These are phyloP conservation scores for Cinnamomum chago DNA, from an alignment of 164 flowering plant species.

Conservation along the genomic window DNA sequence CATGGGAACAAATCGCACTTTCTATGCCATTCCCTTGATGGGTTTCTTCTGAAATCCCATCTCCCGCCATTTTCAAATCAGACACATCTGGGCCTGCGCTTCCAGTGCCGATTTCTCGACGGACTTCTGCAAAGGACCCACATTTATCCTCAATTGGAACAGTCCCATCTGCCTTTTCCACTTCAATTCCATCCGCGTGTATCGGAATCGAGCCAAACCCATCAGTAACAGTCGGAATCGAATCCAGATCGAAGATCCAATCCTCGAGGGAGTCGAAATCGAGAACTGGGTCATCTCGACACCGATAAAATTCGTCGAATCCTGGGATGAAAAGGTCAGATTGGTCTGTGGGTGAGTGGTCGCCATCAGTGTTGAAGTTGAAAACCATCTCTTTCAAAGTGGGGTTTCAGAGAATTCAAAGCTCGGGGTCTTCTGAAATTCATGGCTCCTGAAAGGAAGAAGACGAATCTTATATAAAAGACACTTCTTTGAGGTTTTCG, in stretches of 20 bases:
- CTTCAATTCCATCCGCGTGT: conserved; percentile 7
- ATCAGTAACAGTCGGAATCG: neutral
- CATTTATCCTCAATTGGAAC: neutral
- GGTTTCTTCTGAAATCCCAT: conserved; percentile 15
- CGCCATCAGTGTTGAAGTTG: neutral
- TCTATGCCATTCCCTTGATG: conserved; percentile 6
- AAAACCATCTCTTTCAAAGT: neutral
- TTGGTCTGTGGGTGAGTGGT: neutral
- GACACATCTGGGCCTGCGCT: conserved; percentile 8
- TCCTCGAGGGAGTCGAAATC: conserved; percentile 44
- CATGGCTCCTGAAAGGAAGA: neutral
- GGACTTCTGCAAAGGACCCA: neutral
- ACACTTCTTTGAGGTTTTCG: too few relatives aligned
- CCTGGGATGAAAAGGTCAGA: neutral
- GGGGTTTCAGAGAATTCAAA: neutral
- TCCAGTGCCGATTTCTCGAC: neutral
- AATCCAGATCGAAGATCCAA: conserved; percentile 28
- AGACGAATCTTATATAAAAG: neutral
- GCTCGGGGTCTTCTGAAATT: neutral
- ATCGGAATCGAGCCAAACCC: neutral
- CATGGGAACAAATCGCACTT: conserved; percentile 2
- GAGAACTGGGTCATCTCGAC: conserved; percentile 33
- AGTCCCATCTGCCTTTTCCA: neutral
- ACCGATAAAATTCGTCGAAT: neutral
- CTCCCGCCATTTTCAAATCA: conserved; percentile 9